Conservation (phyloP, 192 early-diverging fungal genomes). For the Backusella psychrophila region DNA sequence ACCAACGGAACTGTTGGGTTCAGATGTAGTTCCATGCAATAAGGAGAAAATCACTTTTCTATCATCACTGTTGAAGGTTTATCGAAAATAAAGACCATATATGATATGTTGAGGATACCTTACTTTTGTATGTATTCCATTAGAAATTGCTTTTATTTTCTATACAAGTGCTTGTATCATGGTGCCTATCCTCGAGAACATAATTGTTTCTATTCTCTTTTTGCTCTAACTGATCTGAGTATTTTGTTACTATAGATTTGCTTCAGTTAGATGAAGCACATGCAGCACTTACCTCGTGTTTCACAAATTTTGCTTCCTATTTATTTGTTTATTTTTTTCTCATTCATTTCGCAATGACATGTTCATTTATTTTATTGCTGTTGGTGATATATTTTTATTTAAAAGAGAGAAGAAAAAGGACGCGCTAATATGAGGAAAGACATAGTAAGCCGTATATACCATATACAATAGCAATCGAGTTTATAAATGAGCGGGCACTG, state of each 20-base stretch:
- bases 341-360: neutral
- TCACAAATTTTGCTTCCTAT: neutral
- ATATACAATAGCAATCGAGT: neutral
- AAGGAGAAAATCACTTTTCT: neutral
- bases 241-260: slow-evolving; percentile 2
- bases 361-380: neutral
- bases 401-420: neutral
- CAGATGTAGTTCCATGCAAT: neutral
- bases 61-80: neutral
- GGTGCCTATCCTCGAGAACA: neutral
- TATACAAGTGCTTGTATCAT: neutral
- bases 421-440: neutral
- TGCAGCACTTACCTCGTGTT: slow-evolving; percentile 28
- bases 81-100: neutral
- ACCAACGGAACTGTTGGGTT: slow-evolving; percentile 1
- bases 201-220: neutral
- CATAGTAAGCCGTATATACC: neutral
- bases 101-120: neutral
- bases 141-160: neutral
- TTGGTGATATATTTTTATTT: neutral
- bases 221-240: slow-evolving; percentile 2
- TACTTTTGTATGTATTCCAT: neutral
- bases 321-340: neutral
- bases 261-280: slow-evolving; percentile 17
- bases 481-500: neutral